Evolutionary conservation across 768 basidiomycete species (phyloP), one percentile per base, ranked within the genome.

Genomic region (Rhizopogon vesiculosus): DNA sequence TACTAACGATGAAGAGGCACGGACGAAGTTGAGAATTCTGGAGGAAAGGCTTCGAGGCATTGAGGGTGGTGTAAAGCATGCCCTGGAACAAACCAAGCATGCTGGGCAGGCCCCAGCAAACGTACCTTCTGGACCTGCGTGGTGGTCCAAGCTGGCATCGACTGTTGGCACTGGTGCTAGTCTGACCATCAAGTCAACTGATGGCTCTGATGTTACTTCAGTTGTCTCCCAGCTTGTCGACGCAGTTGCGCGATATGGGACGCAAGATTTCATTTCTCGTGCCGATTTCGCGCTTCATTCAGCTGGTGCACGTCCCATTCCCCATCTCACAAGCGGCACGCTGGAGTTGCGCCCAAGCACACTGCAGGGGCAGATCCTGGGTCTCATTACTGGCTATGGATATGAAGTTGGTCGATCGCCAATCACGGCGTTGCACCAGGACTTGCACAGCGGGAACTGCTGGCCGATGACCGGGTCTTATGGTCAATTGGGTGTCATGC

Each of bases 201-300:
- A 90, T 56, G 92, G 92, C 1, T 82, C 86, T 56, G 92, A 87
- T 59, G 68, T 85, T 19, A 86, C 87, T 0, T 74, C 78, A 12
- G 76, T 93, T 56, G 85, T 98, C 58, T 77, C 77, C 28, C 77
- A 84, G 33, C 78, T 97, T 48, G 89, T 98, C 64, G 86, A 93
- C 56, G 74, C 80, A 13, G 87, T 96, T 5, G 75, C 82, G 13
- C 78, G 74, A 18, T 81, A 82, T 56, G 80, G 83, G 19, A 73
- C 73, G 40, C 92, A 91, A 68, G 96, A 98, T 66, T 76, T 72
- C 18, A 69, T 97, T 40, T 91, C 85, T 1, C 85, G 84, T 42
- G 76, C 89, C 0, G 96, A 99, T 70, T 95, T 83, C 64, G 96
- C 97, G 0, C 74, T 93, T 5, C 86, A 86, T 67, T 89, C 91